Percentiles rank a stretch among this genome's conserved stretches.
phyloP scores from a whole-genome alignment of 345 rosid species.

The Eucalyptus erythrocorys region DNA sequence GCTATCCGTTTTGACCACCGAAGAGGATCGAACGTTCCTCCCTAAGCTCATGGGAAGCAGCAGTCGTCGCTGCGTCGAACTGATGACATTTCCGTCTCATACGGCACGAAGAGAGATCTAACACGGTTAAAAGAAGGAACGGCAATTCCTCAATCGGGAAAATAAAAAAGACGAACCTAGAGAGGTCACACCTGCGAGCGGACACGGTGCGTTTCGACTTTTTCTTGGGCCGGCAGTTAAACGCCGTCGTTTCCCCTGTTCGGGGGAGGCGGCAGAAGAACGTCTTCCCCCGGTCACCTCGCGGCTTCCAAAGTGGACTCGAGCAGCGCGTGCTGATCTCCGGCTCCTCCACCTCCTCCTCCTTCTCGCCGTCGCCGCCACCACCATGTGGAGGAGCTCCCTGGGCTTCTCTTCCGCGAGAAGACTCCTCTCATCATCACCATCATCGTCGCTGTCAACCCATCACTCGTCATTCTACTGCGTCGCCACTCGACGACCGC shows the following conservation, averaged over 20 bases:
- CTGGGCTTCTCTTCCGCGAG: not conserved
- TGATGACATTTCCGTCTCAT: too few species aligned
- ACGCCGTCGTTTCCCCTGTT: not conserved
- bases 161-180: not conserved
- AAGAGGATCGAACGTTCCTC: not conserved
- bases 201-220: not conserved
- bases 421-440: not conserved
- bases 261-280: not conserved
- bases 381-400: not conserved
- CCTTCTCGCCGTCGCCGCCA: not conserved
- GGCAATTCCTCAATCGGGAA: not conserved
- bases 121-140: not conserved
- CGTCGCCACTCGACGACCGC: not conserved
- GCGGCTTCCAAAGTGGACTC: not conserved
- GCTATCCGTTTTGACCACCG: rapidly evolving
- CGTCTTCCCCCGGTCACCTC: not conserved
- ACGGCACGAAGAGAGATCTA: too few species aligned
- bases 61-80: too few species aligned
- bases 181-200: not conserved
- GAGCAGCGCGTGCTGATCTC: not conserved
- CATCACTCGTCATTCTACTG: not conserved
- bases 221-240: not conserved
- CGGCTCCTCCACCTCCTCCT: not conserved
- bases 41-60: not conserved
- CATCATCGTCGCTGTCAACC: not conserved